Evolutionary conservation across 345 rosid species (phyloP).

Genomic region (Euphorbia lathyris): DNA sequence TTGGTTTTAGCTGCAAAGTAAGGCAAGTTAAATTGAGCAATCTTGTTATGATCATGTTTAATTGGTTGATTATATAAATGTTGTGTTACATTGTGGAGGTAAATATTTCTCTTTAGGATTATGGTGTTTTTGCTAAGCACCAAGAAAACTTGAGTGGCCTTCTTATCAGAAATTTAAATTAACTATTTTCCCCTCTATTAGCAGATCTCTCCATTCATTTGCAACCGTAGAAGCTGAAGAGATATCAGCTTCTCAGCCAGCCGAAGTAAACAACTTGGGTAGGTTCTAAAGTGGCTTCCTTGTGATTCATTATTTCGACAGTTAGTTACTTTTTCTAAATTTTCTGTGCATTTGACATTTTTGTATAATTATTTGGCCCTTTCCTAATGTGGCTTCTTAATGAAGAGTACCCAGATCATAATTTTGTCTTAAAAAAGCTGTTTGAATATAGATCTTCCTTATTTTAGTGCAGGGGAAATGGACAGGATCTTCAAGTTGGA

Average conservation of each 20-base stretch:
- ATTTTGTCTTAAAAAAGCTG: not conserved
- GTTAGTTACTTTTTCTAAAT: not conserved
- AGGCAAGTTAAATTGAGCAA: too few species aligned
- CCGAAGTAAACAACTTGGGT: conserved; percentile 89
- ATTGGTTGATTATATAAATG: not conserved
- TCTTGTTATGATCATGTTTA: not conserved
- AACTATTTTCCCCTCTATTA: not conserved
- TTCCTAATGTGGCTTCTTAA: too few species aligned
- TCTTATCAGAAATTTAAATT: not conserved
- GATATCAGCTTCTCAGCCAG: conserved; percentile 80
- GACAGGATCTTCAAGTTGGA: conserved; percentile 63
- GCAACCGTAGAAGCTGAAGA: conserved; percentile 80
- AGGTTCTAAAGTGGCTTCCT: conserved; percentile 7
- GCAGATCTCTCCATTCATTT: conserved; percentile 74
- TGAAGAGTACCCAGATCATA: not conserved
- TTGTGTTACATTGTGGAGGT: too few species aligned
- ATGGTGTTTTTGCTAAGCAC: not conserved
- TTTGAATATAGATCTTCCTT: conserved; percentile 16
- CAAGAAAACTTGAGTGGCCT: not conserved
- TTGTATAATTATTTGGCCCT: too few species aligned
- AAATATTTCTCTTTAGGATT: not conserved
- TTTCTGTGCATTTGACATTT: not conserved
- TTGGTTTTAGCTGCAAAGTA: too few species aligned
- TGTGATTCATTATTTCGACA: not conserved
- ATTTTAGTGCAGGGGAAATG: conserved; percentile 90